Evolutionary conservation across 2,329 filamentous ascomycete genomes (phyloP).

Genomic region (Colletotrichum orchidophilum): DNA sequence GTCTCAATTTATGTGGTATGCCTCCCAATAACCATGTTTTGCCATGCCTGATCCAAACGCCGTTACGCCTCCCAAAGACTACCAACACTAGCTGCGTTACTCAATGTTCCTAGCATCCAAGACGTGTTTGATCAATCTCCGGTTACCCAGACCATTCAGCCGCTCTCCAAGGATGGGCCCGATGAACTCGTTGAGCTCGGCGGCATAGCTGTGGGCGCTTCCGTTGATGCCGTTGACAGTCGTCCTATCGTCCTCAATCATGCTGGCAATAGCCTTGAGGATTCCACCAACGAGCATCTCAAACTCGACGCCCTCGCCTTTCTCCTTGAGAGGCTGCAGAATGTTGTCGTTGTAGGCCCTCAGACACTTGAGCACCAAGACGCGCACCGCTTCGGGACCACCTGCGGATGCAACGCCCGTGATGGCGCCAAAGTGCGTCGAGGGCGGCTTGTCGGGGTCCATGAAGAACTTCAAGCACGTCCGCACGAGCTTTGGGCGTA

Average conservation of each 20-base stretch:
- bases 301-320: slow-evolving; percentile 60
- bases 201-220: slow-evolving; percentile 47
- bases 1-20: slow-evolving; percentile 26
- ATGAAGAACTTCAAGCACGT: slow-evolving; percentile 93
- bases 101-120: slow-evolving; percentile 65
- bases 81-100: slow-evolving; percentile 42
- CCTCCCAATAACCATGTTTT: slow-evolving; percentile 24
- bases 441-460: slow-evolving; percentile 82
- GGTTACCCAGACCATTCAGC: slow-evolving; percentile 56
- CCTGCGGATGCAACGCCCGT: slow-evolving; percentile 82
- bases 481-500: slow-evolving; percentile 89
- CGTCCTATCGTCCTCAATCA: slow-evolving; percentile 43
- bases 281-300: slow-evolving; percentile 67
- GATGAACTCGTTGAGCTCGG: slow-evolving; percentile 63
- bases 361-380: slow-evolving; percentile 65
- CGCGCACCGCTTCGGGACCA: slow-evolving; percentile 67
- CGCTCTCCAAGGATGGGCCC: slow-evolving; percentile 63
- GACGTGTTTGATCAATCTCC: slow-evolving; percentile 58
- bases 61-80: slow-evolving; percentile 35
- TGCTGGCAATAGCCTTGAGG: slow-evolving; percentile 59
- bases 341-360: slow-evolving; percentile 63
- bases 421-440: slow-evolving; percentile 90
- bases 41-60: slow-evolving; percentile 35
- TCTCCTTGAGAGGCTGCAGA: slow-evolving; percentile 62
- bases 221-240: slow-evolving; percentile 33